These are phyloP conservation scores for Trichosphaerium sp. DNA, from an alignment of 78 protist species.

Conservation along the genomic window DNA sequence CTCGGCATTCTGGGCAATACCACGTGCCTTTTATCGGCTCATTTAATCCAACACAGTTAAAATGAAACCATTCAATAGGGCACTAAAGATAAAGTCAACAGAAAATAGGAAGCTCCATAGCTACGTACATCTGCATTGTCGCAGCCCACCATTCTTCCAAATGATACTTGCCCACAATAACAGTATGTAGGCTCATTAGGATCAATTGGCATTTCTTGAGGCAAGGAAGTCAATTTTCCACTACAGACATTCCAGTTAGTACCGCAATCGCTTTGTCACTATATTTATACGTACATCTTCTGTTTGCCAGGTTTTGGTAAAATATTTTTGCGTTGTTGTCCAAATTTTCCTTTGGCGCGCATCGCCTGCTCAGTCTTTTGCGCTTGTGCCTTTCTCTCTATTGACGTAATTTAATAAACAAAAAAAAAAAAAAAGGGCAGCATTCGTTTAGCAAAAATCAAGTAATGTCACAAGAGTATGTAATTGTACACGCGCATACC, in stretches of 20 bases:
- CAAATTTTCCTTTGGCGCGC: not conserved
- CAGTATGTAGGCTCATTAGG: conserved; percentile 82
- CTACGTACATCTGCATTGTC: conserved; percentile 39
- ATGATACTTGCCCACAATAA: conserved; percentile 64
- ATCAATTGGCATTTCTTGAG: conserved; percentile 77
- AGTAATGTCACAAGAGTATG: not conserved
- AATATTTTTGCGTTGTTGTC: not conserved
- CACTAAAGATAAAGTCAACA: conserved; percentile 21
- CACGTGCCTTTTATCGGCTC: conserved; percentile 63
- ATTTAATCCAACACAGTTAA: conserved; percentile 61
- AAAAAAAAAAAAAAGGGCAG: too few species aligned
- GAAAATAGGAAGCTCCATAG: not conserved
- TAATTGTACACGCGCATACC: not conserved
- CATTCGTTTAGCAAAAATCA: not conserved
- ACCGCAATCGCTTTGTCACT: too few species aligned
- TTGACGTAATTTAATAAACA: too few species aligned
- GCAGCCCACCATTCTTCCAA: conserved; percentile 80
- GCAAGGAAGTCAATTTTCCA: conserved; percentile 26
- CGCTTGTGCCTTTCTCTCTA: not conserved
- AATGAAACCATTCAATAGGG: conserved; percentile 74
- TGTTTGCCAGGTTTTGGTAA: not conserved
- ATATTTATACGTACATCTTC: conserved; percentile 9
- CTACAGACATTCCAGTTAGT: too few species aligned
- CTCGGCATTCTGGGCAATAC: conserved; percentile 57
- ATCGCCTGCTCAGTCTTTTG: not conserved